phyloP scores from a whole-genome alignment of 129 eudicot species.

The Sambucus nigra region DNA sequence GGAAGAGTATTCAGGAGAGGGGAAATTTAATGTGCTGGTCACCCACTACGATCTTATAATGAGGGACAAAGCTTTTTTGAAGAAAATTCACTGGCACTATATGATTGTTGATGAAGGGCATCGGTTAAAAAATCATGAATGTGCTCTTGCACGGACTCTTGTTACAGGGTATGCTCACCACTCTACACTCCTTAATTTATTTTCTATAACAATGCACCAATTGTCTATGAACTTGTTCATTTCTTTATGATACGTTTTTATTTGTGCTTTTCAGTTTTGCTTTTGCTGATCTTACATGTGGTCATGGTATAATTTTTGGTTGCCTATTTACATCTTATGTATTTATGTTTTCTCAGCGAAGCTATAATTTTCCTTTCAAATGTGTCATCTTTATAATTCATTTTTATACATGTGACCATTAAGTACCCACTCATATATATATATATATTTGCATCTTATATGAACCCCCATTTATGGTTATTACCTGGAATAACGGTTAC shows the following conservation, averaged over 20 bases:
- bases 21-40: conserved; percentile 72
- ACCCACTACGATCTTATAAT: conserved; percentile 96
- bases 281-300: too few relatives aligned
- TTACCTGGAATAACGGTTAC: too few relatives aligned
- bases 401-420: too few relatives aligned
- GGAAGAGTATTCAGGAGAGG: conserved; percentile 79
- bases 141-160: conserved; percentile 85
- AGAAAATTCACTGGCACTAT: conserved; percentile 83
- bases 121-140: conserved; percentile 85
- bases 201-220: not conserved
- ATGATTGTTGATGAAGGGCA: conserved; percentile 99
- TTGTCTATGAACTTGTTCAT: not conserved
- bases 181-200: not conserved
- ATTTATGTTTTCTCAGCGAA: too few relatives aligned
- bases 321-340: too few relatives aligned
- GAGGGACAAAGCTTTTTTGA: conserved; percentile 80
- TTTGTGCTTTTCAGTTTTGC: too few relatives aligned
- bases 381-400: too few relatives aligned
- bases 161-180: conserved; percentile 66
- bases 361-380: too few relatives aligned
- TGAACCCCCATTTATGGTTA: too few relatives aligned
- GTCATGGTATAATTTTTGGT: too few relatives aligned
- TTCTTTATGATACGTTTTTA: not conserved
- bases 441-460: too few relatives aligned
- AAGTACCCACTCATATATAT: too few relatives aligned